Evolutionary conservation across 73 alveolate genomes (phyloP).

Genomic region (Vitrella brassicaformis): DNA sequence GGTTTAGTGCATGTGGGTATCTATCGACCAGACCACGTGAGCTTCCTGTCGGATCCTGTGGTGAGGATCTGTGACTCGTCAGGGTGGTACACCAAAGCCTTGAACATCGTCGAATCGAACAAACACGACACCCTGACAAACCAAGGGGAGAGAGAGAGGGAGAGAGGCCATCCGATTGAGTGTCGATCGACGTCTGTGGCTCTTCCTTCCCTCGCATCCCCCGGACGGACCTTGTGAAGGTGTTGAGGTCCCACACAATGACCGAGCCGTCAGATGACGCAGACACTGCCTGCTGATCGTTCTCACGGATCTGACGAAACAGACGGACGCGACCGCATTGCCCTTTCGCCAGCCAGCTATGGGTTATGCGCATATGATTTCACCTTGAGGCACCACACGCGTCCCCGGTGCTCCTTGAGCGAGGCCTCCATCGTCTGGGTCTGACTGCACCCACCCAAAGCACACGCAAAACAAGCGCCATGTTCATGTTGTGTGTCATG

Average conservation of each 20-base stretch:
- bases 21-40: neutral
- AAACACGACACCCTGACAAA: constrained; percentile 60
- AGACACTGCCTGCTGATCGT: constrained; percentile 62
- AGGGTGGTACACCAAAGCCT: constrained; percentile 90
- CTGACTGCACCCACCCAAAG: constrained; percentile 8
- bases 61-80: constrained; percentile 92
- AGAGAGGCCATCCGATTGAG: neutral
- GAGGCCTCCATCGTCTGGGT: constrained; percentile 84
- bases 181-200: neutral
- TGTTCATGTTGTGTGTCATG: no score
- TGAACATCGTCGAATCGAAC: constrained; percentile 93
- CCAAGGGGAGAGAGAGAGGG: neutral
- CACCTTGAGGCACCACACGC: constrained; percentile 77
- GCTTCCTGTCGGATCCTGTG: constrained; percentile 91
- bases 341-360: no score
- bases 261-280: constrained; percentile 97
- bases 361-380: no score
- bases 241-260: constrained; percentile 89
- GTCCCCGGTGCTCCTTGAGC: constrained; percentile 87
- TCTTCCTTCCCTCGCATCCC: neutral
- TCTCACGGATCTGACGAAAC: neutral
- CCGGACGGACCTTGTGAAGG: constrained; percentile 36
- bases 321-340: constrained; percentile 7
- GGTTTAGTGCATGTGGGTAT: neutral
- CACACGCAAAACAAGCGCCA: no score